These are phyloP conservation scores for Pleurotus pulmonarius DNA, from an alignment of 768 basidiomycete genomes.

Conservation along the genomic window DNA sequence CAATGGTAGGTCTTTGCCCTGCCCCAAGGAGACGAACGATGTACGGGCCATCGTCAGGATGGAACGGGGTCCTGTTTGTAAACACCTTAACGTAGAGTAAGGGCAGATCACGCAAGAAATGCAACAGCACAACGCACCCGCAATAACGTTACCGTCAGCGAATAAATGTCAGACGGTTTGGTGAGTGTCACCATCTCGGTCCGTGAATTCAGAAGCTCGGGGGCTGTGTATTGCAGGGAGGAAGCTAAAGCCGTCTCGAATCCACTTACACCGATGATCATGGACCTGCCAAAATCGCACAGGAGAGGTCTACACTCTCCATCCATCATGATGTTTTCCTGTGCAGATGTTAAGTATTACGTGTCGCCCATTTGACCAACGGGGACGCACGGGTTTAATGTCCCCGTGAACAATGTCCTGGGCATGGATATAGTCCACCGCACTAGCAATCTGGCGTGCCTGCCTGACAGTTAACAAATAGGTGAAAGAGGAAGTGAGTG, in stretches of 20 bases:
- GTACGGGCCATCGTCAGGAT: neutral
- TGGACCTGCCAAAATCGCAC: constrained; percentile 19
- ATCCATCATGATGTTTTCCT: constrained; percentile 15
- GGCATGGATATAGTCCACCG: constrained; percentile 16
- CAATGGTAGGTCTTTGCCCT: neutral
- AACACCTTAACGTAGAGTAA: neutral
- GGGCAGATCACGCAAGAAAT: neutral
- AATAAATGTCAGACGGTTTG: neutral
- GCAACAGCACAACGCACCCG: neutral
- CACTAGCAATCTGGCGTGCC: constrained; percentile 12
- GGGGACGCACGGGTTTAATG: constrained; percentile 14
- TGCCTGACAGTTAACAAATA: neutral
- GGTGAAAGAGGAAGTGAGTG: neutral
- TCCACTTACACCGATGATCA: constrained; percentile 8
- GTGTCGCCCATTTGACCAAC: neutral
- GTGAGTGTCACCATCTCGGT: neutral
- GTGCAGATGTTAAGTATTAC: neutral
- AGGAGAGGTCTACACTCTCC: constrained; percentile 11
- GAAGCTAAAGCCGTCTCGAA: constrained; percentile 13
- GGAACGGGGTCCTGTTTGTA: neutral
- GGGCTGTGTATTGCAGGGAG: constrained; percentile 12
- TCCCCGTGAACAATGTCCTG: constrained; percentile 15
- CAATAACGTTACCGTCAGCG: neutral
- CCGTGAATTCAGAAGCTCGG: constrained; percentile 9
- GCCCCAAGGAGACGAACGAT: neutral